A percentile compares a stretch with the other conserved stretches of the same genome.
Evolutionary conservation across 805 yeast species (phyloP).

Genomic region (Wilhelminamyces savonicus): DNA sequence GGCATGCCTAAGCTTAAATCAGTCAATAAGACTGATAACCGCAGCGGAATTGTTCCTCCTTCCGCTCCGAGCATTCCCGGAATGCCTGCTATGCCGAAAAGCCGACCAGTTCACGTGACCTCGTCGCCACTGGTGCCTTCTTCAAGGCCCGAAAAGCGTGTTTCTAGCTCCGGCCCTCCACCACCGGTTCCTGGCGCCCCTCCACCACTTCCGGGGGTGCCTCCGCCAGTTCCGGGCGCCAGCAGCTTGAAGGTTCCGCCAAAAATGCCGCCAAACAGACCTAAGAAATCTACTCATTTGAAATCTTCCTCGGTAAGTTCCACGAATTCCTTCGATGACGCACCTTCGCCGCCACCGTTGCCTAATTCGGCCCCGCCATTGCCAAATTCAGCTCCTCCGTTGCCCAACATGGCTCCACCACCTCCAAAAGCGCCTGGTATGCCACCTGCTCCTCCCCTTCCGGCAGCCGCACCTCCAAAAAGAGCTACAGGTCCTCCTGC

Average conservation of each 20-base stretch:
- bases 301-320: too few relatives aligned
- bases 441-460: slow-evolving; percentile 12
- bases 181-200: too few relatives aligned
- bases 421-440: slow-evolving; percentile 14
- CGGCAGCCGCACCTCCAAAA: slow-evolving; percentile 15
- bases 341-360: slow-evolving; percentile 1
- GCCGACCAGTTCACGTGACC: too few relatives aligned
- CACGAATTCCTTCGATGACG: neutral
- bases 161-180: too few relatives aligned
- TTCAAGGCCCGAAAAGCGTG: slow-evolving; percentile 10
- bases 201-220: too few relatives aligned
- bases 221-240: too few relatives aligned
- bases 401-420: slow-evolving; percentile 9
- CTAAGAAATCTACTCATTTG: too few relatives aligned
- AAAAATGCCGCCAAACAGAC: too few relatives aligned
- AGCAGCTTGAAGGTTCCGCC: too few relatives aligned
- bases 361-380: slow-evolving; percentile 6
- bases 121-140: slow-evolving; percentile 3
- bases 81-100: too few relatives aligned
- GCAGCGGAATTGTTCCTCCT: slow-evolving; percentile 28
- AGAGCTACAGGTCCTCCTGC: slow-evolving; percentile 7
- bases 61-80: slow-evolving; percentile 34
- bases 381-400: slow-evolving; percentile 7
- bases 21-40: slow-evolving; percentile 23
- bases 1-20: slow-evolving; percentile 69